These are phyloP conservation scores for Botrytis squamosa DNA, from an alignment of 2,329 filamentous ascomycete species.

Conservation along the genomic window DNA sequence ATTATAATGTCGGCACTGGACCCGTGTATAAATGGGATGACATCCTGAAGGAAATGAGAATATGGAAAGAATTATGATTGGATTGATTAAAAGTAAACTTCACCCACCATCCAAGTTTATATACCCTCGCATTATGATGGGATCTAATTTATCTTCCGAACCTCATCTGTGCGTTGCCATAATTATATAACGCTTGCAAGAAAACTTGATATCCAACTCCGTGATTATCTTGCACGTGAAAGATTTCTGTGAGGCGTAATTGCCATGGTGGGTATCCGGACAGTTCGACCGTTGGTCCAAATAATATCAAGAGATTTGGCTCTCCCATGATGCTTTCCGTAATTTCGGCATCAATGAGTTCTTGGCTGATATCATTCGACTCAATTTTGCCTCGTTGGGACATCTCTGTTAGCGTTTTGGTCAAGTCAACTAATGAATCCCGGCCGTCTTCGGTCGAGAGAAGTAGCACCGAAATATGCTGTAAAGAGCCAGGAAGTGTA, in stretches of 20 bases:
- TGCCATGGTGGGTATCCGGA: constrained; percentile 97
- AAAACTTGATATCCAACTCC: constrained; percentile 94
- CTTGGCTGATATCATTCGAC: constrained; percentile 75
- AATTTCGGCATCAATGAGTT: constrained; percentile 87
- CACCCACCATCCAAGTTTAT: constrained; percentile 9
- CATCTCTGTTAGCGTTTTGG: constrained; percentile 93
- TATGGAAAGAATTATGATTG: constrained; percentile 31
- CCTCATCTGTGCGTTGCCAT: constrained; percentile 83
- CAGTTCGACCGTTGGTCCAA: constrained; percentile 78
- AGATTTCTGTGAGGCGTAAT: constrained; percentile 91
- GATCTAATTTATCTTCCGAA: constrained; percentile 45
- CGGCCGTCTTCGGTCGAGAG: constrained; percentile 86
- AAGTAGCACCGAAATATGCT: constrained; percentile 64
- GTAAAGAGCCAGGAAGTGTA: constrained; percentile 40
- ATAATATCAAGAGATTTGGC: constrained; percentile 85
- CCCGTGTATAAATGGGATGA: constrained; percentile 68
- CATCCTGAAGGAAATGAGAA: constrained; percentile 45
- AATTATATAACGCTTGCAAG: constrained; percentile 78
- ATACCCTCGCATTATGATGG: not conserved
- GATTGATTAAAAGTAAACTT: constrained; percentile 9
- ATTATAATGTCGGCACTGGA: constrained; percentile 75
- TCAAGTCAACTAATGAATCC: constrained; percentile 92
- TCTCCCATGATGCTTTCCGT: constrained; percentile 77
- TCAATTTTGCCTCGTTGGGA: constrained; percentile 83
- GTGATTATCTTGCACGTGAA: constrained; percentile 71